A percentile compares a stretch with the other conserved stretches of the same genome.
These are phyloP conservation scores for Raphidocelis subcapitata DNA, from an alignment of 139 green algal species.

Conservation along the genomic window DNA sequence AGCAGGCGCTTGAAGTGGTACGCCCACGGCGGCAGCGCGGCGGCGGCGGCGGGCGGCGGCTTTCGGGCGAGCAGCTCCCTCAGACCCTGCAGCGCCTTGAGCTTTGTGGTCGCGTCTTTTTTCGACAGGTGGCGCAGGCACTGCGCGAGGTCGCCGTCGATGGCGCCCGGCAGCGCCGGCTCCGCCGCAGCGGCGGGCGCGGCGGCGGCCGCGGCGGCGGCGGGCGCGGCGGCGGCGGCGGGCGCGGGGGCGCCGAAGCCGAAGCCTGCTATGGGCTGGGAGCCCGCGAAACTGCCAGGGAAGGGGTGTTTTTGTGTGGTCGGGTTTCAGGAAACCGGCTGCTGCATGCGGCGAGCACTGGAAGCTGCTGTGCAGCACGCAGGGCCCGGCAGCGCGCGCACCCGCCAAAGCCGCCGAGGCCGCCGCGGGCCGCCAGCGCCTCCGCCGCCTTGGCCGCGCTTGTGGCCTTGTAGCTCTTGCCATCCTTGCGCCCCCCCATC, in stretches of 20 bases:
- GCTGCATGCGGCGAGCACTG: background rate
- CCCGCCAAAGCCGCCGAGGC: slow-evolving; percentile 46
- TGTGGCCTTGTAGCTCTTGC: slow-evolving; percentile 25
- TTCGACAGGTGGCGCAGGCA: slow-evolving; percentile 79
- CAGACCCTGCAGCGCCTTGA: slow-evolving; percentile 81
- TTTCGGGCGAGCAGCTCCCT: slow-evolving; percentile 31
- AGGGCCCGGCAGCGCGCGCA: slow-evolving; percentile 6
- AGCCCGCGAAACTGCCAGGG: slow-evolving; percentile 33
- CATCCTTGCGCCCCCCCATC: too few species aligned
- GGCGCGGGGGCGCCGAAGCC: slow-evolving; percentile 29
- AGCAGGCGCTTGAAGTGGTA: slow-evolving; percentile 67
- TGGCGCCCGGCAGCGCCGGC: slow-evolving; percentile 29
- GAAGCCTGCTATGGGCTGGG: slow-evolving; percentile 29
- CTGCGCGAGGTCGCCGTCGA: slow-evolving; percentile 70
- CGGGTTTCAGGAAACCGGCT: background rate
- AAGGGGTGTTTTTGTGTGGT: background rate
- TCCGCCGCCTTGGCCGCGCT: slow-evolving; percentile 41
- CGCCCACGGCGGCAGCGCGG: slow-evolving; percentile 63
- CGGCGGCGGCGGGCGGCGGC: slow-evolving; percentile 26
- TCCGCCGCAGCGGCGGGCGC: background rate
- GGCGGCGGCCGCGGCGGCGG: background rate
- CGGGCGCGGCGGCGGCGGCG: background rate
- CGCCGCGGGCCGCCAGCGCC: slow-evolving; percentile 28
- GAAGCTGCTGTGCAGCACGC: background rate
- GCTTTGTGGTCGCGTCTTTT: slow-evolving; percentile 74